Evolutionary conservation across 805 yeast genomes (phyloP).

Genomic region (Candida insectalens): DNA sequence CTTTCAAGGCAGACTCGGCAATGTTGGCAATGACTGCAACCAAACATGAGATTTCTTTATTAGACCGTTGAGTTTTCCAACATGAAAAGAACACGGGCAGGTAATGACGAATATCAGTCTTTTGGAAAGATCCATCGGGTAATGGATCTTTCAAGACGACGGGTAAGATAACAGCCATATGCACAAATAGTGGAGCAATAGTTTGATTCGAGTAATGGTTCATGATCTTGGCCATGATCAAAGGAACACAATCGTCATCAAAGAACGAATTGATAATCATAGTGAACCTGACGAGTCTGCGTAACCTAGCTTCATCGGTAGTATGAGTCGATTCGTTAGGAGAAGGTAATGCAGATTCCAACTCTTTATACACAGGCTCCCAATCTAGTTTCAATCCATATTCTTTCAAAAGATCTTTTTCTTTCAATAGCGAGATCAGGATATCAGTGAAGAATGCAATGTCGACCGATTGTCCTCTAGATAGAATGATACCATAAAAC

Average conservation of each 20-base stretch:
- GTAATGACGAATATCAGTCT: constrained; percentile 32
- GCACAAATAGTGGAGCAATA: constrained; percentile 38
- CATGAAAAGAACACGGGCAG: constrained; percentile 61
- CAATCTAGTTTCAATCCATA: constrained; percentile 41
- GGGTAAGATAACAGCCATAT: constrained; percentile 49
- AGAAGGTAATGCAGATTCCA: constrained; percentile 29
- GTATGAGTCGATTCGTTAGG: constrained; percentile 40
- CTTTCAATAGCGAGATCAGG: constrained; percentile 48
- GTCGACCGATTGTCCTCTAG: constrained; percentile 61
- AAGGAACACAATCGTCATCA: constrained; percentile 34
- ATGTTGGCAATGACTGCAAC: constrained; percentile 57
- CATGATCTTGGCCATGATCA: constrained; percentile 40
- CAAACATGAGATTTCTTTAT: constrained; percentile 49
- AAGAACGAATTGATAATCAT: constrained; percentile 47
- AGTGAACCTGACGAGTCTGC: constrained; percentile 41
- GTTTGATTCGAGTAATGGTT: constrained; percentile 45
- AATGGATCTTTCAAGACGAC: constrained; percentile 22
- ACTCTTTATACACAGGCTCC: constrained; percentile 32
- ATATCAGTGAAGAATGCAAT: constrained; percentile 51
- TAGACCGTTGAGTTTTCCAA: constrained; percentile 49
- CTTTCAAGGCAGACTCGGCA: constrained; percentile 36
- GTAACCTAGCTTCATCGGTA: constrained; percentile 39
- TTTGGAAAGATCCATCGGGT: constrained; percentile 8
- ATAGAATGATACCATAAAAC: constrained; percentile 61
- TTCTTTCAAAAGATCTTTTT: constrained; percentile 29